Evolutionary conservation across 768 basidiomycete species (phyloP), one percentile per base, ranked within the genome.

Genomic region (Kwoniella bestiolae): DNA sequence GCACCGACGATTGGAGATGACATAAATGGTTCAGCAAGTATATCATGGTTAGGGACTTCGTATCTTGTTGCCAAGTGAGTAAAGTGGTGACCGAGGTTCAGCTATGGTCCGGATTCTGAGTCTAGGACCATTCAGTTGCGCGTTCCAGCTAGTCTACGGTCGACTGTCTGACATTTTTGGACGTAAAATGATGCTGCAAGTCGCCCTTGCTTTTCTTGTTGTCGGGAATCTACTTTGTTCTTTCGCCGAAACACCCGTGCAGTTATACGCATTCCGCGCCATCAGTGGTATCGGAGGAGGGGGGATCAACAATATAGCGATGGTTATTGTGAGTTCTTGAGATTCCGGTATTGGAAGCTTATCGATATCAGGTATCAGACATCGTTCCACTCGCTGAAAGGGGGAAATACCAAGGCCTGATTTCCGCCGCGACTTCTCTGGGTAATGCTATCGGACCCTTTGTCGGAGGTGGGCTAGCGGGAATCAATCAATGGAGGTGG

Each of bases 211-310:
- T 35, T 66, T 81, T 29, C 70, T 81, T 5, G 69, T 65, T n/a
- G 50, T 77, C 14, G 80, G 80, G 8, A 77, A 81, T 58, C 60
- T 79, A 31, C 45, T 78, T 14, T 80, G 80, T 44, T 75, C 74
- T 1, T 81, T 81, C 61, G 76, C 76, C 5, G 64, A 78, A 44
- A 77, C 67, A 5, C 74, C 73, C 23, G 56, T 77, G 1, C 72
- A 75, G 69, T 69, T 80, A 21, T 80, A 80, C 46, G 60, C 67
- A 32, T 75, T 71, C 25, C 69, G 79, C 5, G 76, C 75, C 1
- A 74, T 80, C 14, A 67, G 70, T 6, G 79, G 79, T 35, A 66
- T 77, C 18, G 79, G 79, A 3, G 79, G 79, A 35, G 79, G 79
- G n/a, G 79, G 79, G 0, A 69, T 80, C 59, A 80, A 77, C 65